Base-by-base conservation (phyloP, 169 alveolate genomes). In the Plasmodium yoelii region DNA sequence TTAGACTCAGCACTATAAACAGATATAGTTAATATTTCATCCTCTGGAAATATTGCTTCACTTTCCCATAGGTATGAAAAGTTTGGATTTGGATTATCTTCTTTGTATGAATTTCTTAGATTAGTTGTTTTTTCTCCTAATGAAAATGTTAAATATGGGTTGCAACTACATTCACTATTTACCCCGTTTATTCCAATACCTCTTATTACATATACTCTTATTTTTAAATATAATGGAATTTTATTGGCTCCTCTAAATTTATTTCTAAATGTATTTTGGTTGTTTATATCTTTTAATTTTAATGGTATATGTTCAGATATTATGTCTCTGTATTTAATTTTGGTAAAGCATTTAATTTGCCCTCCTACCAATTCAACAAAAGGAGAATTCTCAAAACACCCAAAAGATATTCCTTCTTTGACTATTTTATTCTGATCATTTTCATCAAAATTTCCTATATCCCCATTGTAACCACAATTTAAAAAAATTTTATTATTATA, bases 31-130 rank as follows among this genome's bases (percentile, higher is more conserved):
- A 95, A 86, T 47, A 93, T 93, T 34, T 94, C 92, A 55, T 95
- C 95, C 13, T 93, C 96, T 5, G 97, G 97, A 73, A 95, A 95
- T 22, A 88, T 84, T 2, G 94, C 94, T 57, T 94, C 96, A 55
- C 93, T 92, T 44, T 95, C 97, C 90, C 93, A 94, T 39, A 93
- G 56, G 8, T 93, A 80, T 39, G 88, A 84, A 91, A 95, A 95
- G 3, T 93, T 92, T 26, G 97, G 97, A 72, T 93, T 94, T 22
- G 73, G 82, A 47, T 77, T 84, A 46, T 77, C 56, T 13, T 69
- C 82, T 55, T 92, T 93, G 44, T 60, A 74, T 12, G 92, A 68
- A 42, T 91, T 94, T 53, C 96, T 67, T 49, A 77, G 42, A 77
- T 84, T 74, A 22, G 93, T 89, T 61, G 82, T 74, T 65, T 75